These are phyloP conservation scores for Fusarium duplospermum DNA, from an alignment of 2,329 filamentous ascomycete species.

Conservation along the genomic window DNA sequence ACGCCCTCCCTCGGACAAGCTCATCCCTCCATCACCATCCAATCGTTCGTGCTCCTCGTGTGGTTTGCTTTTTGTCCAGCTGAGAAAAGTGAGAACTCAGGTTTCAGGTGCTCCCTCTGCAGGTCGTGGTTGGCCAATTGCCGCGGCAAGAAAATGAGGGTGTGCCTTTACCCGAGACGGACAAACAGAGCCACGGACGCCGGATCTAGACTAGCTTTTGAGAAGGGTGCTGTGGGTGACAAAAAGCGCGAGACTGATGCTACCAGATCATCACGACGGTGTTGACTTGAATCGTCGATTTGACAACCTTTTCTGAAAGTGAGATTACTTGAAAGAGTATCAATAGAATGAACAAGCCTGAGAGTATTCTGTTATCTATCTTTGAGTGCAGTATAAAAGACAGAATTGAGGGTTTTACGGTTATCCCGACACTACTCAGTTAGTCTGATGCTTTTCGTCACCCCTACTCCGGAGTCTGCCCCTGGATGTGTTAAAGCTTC, in stretches of 20 bases:
- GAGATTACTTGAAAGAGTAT: background rate
- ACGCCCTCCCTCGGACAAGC: background rate
- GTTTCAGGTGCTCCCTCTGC: constrained; percentile 31
- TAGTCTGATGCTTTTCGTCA: background rate
- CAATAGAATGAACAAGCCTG: background rate
- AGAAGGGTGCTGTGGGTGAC: background rate
- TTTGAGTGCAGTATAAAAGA: background rate
- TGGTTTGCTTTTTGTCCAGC: constrained; percentile 12
- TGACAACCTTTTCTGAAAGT: background rate
- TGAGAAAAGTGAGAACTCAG: constrained; percentile 1
- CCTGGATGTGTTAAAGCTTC: constrained; percentile 29
- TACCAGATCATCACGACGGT: background rate
- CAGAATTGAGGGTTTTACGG: background rate
- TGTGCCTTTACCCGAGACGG: constrained; percentile 20
- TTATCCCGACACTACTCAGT: background rate
- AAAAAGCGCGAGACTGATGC: background rate
- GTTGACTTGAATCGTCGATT: background rate
- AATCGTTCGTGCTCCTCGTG: constrained; percentile 3
- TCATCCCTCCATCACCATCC: background rate
- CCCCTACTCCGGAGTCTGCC: constrained; percentile 5
- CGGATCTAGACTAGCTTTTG: constrained; percentile 24
- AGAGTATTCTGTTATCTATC: background rate
- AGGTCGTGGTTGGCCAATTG: constrained; percentile 20
- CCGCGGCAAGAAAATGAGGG: constrained; percentile 19
- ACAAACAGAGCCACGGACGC: constrained; percentile 3